Base-by-base conservation (phyloP, 495 filamentous ascomycete genomes). In the Podospora pseudoanserina region DNA sequence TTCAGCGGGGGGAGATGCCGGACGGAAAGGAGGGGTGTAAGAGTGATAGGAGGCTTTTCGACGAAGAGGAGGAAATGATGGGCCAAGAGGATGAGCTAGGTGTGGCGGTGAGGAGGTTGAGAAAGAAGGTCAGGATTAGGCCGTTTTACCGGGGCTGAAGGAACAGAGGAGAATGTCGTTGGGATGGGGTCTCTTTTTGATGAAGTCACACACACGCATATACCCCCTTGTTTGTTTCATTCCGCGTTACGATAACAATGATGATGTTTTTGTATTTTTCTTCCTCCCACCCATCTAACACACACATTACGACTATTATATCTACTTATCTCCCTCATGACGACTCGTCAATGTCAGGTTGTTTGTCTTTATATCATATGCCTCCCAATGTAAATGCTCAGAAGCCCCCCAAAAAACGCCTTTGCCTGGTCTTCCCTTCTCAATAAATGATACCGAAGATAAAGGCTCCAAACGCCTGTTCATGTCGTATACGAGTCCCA, bases 1-100 rank as follows among this genome's bases (percentile, higher is more conserved):
- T 81, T 63, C 73, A 77, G 62, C 65, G 69, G n/a, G 79, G 78
- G 20, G 65, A 62, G 32, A 68, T 81, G 44, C 79, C 79, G 4
- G 23, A 15, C 0, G 56, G 44, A 5, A 72, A 65, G 0, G 78
- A 70, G n/a, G 73, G 72, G 15, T 81, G 79, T 66, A 74, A 77
- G 39, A 72, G 71, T 1, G 77, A 80, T 67, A 54, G 23, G 28
- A 20, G 67, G 32, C 74, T 73, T 1, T 76, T 74, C 58, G 71
- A 65, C n/a, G 66, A 66, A 7, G 4, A 58, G 5, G 63, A 39
- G 61, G 66, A 15, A 11, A 30, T 19, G 28, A 32, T 49, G 63
- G 54, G 13, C 66, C 66, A 34, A 5, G 54, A 32, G 20, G 60
- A 23, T 66, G 67, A 63, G 13, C 18, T 58, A n/a, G n/a, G 7